These are phyloP conservation scores for Naegleria gruberi DNA, from an alignment of 208 protist genomes.

Conservation along the genomic window DNA sequence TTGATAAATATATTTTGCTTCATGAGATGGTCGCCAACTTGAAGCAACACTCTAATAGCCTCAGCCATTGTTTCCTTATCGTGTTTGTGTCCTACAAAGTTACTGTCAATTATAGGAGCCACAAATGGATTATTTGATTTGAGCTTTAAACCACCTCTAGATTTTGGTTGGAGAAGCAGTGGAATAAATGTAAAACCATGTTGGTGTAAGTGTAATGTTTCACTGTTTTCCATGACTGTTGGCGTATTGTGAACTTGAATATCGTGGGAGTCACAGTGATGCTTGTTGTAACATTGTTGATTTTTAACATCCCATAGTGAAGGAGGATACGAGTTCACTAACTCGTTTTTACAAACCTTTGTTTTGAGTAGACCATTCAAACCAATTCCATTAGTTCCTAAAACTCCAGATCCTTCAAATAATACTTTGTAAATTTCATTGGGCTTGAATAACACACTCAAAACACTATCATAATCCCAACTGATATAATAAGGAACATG, in stretches of 20 bases:
- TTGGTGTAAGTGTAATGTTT: too few relatives aligned
- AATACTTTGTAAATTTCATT: neutral
- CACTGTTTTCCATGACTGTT: neutral
- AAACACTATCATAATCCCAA: neutral
- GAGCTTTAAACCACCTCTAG: neutral
- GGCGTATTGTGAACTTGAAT: neutral
- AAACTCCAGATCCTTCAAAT: neutral
- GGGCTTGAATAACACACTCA: neutral
- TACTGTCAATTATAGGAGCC: conserved; percentile 11
- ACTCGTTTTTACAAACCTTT: neutral
- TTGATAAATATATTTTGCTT: conserved; percentile 23
- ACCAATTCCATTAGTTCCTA: neutral
- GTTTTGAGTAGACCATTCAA: neutral
- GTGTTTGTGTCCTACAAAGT: neutral
- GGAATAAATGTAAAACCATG: neutral
- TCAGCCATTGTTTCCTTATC: conserved; percentile 19
- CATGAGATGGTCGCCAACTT: conserved; percentile 21
- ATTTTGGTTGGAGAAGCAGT: neutral
- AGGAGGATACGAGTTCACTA: neutral
- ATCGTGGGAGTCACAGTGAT: neutral
- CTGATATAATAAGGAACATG: conserved; percentile 10
- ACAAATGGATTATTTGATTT: neutral
- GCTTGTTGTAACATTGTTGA: neutral
- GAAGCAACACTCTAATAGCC: conserved; percentile 20
- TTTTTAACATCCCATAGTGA: neutral